phyloP scores from a whole-genome alignment of 768 basidiomycete species.

The Lenzites betulinus region DNA sequence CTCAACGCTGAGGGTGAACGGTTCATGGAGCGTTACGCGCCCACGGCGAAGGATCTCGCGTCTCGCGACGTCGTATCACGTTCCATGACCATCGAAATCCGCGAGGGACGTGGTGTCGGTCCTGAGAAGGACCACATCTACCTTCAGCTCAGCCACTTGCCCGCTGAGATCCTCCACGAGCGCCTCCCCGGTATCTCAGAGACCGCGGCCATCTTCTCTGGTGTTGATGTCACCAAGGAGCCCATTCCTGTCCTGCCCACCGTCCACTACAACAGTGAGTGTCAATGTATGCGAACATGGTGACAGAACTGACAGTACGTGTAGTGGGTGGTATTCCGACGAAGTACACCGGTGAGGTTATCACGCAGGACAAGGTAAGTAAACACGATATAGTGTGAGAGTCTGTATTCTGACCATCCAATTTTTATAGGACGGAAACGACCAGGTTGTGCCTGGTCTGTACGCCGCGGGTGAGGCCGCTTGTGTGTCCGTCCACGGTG shows the following conservation, averaged over 20 bases:
- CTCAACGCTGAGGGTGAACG: constrained; percentile 98
- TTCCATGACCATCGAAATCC: constrained; percentile 98
- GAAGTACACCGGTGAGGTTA: constrained; percentile 94
- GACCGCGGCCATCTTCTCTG: constrained; percentile 97
- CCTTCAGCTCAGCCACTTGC: constrained; percentile 96
- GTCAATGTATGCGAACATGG: neutral
- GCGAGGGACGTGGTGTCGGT: constrained; percentile 98
- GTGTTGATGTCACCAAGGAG: constrained; percentile 99
- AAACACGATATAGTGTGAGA: neutral
- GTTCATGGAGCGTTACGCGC: constrained; percentile 99
- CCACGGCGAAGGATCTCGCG: constrained; percentile 98
- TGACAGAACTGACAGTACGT: constrained; percentile 21
- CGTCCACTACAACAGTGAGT: constrained; percentile 97
- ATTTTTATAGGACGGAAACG: constrained; percentile 69
- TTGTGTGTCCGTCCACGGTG: constrained; percentile 98
- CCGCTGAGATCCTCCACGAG: constrained; percentile 93
- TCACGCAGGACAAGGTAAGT: constrained; percentile 74
- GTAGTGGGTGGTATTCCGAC: constrained; percentile 99
- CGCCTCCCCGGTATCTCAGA: constrained; percentile 99
- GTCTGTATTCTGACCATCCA: neutral
- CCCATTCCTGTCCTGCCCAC: constrained; percentile 98
- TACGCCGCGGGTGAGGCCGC: constrained; percentile 99
- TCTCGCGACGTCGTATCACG: constrained; percentile 99
- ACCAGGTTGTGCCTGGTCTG: constrained; percentile 91
- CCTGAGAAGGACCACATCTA: constrained; percentile 98